Base-by-base conservation (phyloP, 2,329 filamentous ascomycete species). In the Fusarium sp. region DNA sequence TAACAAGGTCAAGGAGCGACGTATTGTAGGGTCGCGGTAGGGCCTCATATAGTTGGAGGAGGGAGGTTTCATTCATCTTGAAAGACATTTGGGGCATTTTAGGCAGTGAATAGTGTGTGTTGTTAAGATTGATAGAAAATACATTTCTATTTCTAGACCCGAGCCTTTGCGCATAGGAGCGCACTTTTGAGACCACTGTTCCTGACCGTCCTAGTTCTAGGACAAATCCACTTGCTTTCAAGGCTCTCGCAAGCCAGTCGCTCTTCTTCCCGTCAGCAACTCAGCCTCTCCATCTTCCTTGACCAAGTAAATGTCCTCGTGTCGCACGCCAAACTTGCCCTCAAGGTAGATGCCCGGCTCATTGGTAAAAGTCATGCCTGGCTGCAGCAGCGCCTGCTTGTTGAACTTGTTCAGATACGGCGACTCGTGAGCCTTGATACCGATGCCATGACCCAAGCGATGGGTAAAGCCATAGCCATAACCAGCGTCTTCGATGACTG, bases 391-490 rank as follows among this genome's bases (percentile, higher is more conserved):
- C 0, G 80, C 78, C 2, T 74, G 77, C 2, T 78, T 79, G 70
- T 90, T 90, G 62, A 86, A 88, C 71, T 89, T 87, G 74, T 90
- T 89, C 31, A 90, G 77, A 68, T 90, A 90, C 0, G 87, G 88
- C 29, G 85, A 87, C 73, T 90, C 88, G 67, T 90, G 88, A 1
- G 87, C 87, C 77, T 90, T 90, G 73, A 90, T 89, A 0, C 88
- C 88, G 51, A 90, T 89, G 1, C 88, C 85, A 70, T 90, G 88
- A 1, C 88, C 88, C 1, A 90, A 79, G 1, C 88, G 83, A 69
- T 90, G 88, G 1, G 87, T 90, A 67, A 90, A 90, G 0, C 81
- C 82, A 18, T 83, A 78, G 0, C 85, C 86, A 63, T 90, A 90
- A 0, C 87, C 87, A 0, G 86, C 87, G 10, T 83, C 75, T 11